Evolutionary conservation across 1,284 basidiomycete species (phyloP).

Genomic region (Hortiboletus rubellus): DNA sequence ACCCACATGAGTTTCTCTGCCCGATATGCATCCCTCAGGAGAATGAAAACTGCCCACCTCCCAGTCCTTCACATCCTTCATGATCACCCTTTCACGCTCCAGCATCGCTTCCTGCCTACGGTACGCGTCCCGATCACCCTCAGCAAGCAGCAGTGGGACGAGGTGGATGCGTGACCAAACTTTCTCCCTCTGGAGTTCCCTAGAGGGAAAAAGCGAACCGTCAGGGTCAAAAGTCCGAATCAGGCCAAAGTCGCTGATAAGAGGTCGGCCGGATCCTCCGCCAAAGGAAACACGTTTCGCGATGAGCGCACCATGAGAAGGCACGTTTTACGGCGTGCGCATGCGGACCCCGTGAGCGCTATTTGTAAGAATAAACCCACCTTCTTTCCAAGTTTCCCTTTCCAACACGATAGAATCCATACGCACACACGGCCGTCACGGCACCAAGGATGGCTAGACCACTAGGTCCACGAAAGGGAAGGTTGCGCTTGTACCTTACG

Average conservation of each 20-base stretch:
- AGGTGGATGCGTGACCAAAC: slow-evolving; percentile 96
- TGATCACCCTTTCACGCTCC: slow-evolving; percentile 86
- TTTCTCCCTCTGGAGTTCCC: slow-evolving; percentile 93
- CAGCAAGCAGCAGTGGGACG: slow-evolving; percentile 88
- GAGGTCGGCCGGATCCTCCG: slow-evolving; percentile 66
- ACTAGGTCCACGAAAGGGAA: slow-evolving; percentile 90
- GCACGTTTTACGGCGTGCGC: slow-evolving; percentile 67
- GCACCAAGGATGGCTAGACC: slow-evolving; percentile 85
- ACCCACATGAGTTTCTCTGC: slow-evolving; percentile 30
- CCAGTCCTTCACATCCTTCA: slow-evolving; percentile 96
- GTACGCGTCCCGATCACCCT: slow-evolving; percentile 90
- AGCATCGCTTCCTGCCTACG: slow-evolving; percentile 79
- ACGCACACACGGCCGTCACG: slow-evolving; percentile 82
- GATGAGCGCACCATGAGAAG: slow-evolving; percentile 35
- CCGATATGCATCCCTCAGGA: slow-evolving; percentile 21
- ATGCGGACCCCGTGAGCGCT: slow-evolving; percentile 50
- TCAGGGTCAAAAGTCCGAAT: slow-evolving; percentile 41
- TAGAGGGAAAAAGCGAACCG: slow-evolving; percentile 40
- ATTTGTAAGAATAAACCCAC: slow-evolving; percentile 53
- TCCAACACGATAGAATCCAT: slow-evolving; percentile 92
- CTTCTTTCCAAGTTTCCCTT: slow-evolving; percentile 90
- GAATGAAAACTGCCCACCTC: slow-evolving; percentile 64
- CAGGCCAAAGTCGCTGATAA: slow-evolving; percentile 41
- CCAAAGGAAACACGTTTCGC: slow-evolving; percentile 31
- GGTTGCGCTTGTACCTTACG: slow-evolving; percentile 94